Evolutionary conservation across 2,329 filamentous ascomycete species (phyloP).

Genomic region (Pyrenophora graminea): DNA sequence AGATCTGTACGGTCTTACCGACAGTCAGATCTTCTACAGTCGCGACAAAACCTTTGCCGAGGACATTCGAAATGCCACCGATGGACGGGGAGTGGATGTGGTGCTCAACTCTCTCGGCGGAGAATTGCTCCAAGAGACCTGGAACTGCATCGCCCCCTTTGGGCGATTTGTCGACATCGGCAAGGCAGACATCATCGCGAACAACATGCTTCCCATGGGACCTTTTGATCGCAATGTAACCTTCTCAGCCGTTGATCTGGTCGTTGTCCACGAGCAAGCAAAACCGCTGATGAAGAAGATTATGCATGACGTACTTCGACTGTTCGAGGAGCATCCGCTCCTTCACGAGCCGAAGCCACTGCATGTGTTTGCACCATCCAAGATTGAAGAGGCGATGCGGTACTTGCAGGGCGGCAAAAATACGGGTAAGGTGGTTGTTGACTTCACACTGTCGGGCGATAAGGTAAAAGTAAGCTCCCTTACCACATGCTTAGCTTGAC

Average conservation of each 20-base stretch:
- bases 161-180: constrained; percentile 40
- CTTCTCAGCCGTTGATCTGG: constrained; percentile 10
- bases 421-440: constrained; percentile 49
- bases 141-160: constrained; percentile 33
- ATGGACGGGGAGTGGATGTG: constrained; percentile 40
- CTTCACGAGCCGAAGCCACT: constrained; percentile 1
- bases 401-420: constrained; percentile 39
- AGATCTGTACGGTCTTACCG: constrained; percentile 26
- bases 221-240: constrained; percentile 16
- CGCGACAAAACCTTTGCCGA: constrained; percentile 33
- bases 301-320: constrained; percentile 4
- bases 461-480: constrained; percentile 1
- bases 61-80: constrained; percentile 29
- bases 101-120: constrained; percentile 41
- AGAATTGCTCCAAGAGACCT: constrained; percentile 27
- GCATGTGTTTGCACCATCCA: constrained; percentile 6
- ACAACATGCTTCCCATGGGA: constrained; percentile 17
- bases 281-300: constrained; percentile 10
- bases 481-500: too few relatives aligned
- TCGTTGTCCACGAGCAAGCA: background rate
- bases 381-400: constrained; percentile 18
- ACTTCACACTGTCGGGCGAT: constrained; percentile 21
- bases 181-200: constrained; percentile 19
- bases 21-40: constrained; percentile 40
- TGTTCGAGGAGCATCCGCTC: constrained; percentile 1